phyloP scores from a whole-genome alignment of 306 rosid genomes.

The Castanopsis chinensis region DNA sequence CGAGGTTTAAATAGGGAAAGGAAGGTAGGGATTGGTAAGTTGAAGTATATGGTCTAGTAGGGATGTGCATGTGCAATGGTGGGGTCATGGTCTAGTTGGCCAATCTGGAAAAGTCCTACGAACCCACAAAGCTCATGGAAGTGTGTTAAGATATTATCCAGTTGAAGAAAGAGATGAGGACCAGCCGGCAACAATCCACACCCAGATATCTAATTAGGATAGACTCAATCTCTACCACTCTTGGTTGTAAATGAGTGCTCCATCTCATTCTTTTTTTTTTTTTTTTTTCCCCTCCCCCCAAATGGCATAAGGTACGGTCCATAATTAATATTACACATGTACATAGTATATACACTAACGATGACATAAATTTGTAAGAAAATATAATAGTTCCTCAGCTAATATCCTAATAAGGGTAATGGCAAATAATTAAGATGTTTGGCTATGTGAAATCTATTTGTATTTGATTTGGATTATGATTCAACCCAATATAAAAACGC shows the following conservation, averaged over 20 bases:
- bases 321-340: conserved; percentile 9
- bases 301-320: background rate
- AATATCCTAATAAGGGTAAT: too few species aligned
- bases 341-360: too few species aligned
- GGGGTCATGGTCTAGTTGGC: conserved; percentile 66
- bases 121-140: conserved; percentile 51
- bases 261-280: conserved; percentile 25
- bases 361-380: too few species aligned
- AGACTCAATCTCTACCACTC: conserved; percentile 31
- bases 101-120: conserved; percentile 49
- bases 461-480: too few species aligned
- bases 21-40: conserved; percentile 12
- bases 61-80: conserved; percentile 72
- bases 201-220: conserved; percentile 51
- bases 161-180: conserved; percentile 41
- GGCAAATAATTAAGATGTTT: too few species aligned
- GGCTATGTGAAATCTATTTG: too few species aligned
- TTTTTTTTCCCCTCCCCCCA: conserved; percentile 13
- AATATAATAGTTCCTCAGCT: too few species aligned
- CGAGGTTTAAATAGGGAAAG: conserved; percentile 35
- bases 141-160: conserved; percentile 57
- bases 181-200: conserved; percentile 53
- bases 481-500: too few species aligned
- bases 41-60: conserved; percentile 25
- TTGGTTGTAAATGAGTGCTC: conserved; percentile 33